phyloP scores from a whole-genome alignment of 306 rosid genomes.

The Acacia confusa region DNA sequence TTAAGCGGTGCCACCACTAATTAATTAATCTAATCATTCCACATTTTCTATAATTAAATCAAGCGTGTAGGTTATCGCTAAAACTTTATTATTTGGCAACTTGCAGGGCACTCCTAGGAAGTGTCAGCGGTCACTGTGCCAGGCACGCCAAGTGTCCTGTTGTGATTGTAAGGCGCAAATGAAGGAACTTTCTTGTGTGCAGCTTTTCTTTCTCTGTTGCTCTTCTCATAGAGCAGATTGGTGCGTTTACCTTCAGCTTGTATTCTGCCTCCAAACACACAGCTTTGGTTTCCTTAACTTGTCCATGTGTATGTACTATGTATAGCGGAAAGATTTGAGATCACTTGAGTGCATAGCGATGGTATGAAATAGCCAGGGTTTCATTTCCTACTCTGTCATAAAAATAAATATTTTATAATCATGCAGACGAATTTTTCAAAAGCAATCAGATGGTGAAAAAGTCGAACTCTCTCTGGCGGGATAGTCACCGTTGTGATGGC shows the following conservation, averaged over 20 bases:
- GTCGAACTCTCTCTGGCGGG: background rate
- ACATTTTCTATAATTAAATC: background rate
- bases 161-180: constrained; percentile 66
- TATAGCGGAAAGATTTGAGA: background rate
- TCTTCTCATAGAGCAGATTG: background rate
- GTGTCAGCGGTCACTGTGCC: constrained; percentile 83
- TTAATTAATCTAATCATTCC: background rate
- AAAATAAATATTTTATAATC: background rate
- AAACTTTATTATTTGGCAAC: background rate
- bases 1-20: constrained; percentile 54
- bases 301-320: background rate
- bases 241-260: background rate
- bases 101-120: constrained; percentile 76
- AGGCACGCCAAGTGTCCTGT: constrained; percentile 77
- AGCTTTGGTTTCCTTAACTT: background rate
- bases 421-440: background rate
- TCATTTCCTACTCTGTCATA: background rate
- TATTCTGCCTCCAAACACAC: background rate
- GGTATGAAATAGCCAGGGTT: background rate
- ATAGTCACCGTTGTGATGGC: background rate
- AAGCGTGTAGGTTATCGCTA: background rate
- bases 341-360: background rate
- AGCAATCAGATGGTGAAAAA: background rate
- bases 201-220: background rate
- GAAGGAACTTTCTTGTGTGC: background rate